Conservation (phyloP, 2,329 filamentous ascomycete species). For the Paracamarosporium sp. region DNA sequence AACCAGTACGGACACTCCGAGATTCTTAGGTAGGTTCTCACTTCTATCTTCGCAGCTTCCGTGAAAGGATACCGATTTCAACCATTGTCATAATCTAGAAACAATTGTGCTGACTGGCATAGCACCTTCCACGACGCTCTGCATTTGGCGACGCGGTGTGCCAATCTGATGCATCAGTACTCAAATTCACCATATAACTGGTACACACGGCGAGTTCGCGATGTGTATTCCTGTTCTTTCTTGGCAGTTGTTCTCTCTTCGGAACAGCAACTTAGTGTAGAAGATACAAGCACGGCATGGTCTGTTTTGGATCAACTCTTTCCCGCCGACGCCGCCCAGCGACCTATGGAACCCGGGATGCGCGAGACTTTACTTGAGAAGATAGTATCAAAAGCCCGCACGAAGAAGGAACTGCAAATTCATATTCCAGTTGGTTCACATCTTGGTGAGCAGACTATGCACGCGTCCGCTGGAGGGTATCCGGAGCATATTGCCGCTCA, state of each 20-base stretch:
- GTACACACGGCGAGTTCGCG: constrained; percentile 22
- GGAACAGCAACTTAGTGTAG: constrained; percentile 9
- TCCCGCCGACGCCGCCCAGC: constrained; percentile 12
- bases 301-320: constrained; percentile 26
- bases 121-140: constrained; percentile 27
- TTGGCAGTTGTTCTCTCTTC: constrained; percentile 19
- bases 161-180: constrained; percentile 20
- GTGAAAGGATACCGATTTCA: too few species aligned
- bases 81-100: neutral
- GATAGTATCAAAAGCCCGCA: constrained; percentile 14
- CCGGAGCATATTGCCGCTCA: constrained; percentile 10
- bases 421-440: constrained; percentile 9
- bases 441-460: constrained; percentile 14
- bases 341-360: constrained; percentile 14
- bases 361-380: constrained; percentile 16
- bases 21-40: constrained; percentile 14
- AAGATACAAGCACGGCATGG: constrained; percentile 17
- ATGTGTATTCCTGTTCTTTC: constrained; percentile 24
- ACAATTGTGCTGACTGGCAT: neutral
- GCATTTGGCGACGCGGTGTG: constrained; percentile 14
- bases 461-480: constrained; percentile 10
- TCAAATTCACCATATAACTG: constrained; percentile 21
- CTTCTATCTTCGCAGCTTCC: neutral
- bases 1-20: constrained; percentile 13
- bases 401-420: constrained; percentile 6